Base-by-base conservation (phyloP, 805 yeast species). In the Saturnispora galanensis region DNA sequence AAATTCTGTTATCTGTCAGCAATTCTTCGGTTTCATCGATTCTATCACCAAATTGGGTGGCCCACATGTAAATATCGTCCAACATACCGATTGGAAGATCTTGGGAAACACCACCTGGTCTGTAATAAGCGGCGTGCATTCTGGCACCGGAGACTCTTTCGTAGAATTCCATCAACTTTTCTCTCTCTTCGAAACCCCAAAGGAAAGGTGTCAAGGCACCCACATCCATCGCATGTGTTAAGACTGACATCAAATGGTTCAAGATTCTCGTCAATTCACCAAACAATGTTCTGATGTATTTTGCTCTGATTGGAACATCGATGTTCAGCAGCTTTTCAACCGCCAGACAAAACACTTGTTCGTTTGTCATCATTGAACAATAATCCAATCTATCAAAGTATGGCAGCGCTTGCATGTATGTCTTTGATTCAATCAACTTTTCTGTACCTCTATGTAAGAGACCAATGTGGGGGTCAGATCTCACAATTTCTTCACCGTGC, bases 121-220 rank as follows among this genome's bases (percentile, higher is more conserved):
- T 77, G 50, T 84, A 80, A 56, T 86, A 86, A 35, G 94, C 94
- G 26, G 88, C 73, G 66, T 86, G 95, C 65, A 86, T 72, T 68
- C 95, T 78, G 15, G 95, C 95, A 50, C 95, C 95, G 33, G 86
- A 78, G 29, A 85, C 95, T 60, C 95, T 76, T 68, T 85, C 95
- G 63, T 85, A 85, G 60, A 84, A 85, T 66, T 85, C 95, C 94
- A 85, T 85, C 58, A 85, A 73, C 68, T 86, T 86, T 66, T 85
- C 95, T 66, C 95, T 79, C 67, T 85, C 95, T 69, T 85, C 95
- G 64, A 86, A 83, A 49, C 95, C 95, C 95, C 95, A 85, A 65
- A 85, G 70, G 73, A 85, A 86, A 39, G 95, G 95, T 29, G 95
- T 86, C 64, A 85, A 73, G 17, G 95, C 95, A 69, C 95, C 95